Evolutionary conservation across 352 stramenopile genomes (phyloP).

Genomic region (Elongisporangium anandrum): DNA sequence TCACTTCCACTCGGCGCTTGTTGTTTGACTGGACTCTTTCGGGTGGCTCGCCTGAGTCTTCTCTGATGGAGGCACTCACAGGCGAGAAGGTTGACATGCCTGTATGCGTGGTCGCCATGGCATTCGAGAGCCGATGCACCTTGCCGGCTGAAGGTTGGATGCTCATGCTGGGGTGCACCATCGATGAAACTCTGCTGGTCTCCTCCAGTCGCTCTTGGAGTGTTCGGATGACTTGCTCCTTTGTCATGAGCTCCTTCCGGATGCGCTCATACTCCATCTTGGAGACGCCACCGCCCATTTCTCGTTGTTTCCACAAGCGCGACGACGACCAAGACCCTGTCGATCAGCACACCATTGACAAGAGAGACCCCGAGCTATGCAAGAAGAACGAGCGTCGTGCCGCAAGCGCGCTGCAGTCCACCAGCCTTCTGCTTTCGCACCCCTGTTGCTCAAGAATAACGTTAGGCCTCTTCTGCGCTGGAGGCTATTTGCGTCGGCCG

Average conservation of each 20-base stretch:
- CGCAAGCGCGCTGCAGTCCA: no score
- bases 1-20: conserved; percentile 65
- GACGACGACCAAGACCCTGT: neutral
- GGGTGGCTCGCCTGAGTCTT: neutral
- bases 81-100: no score
- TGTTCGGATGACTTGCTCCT: conserved; percentile 64
- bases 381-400: neutral
- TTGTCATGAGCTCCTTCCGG: conserved; percentile 59
- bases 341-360: neutral
- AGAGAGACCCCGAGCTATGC: neutral
- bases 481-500: no score
- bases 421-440: neutral
- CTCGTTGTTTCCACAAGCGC: conserved; percentile 3
- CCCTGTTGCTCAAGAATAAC: neutral
- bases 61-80: neutral
- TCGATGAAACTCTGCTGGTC: conserved; percentile 14
- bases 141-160: neutral
- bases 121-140: neutral
- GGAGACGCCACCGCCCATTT: conserved; percentile 70
- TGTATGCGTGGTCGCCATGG: no score
- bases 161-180: conserved; percentile 3
- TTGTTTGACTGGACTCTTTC: conserved; percentile 9
- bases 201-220: conserved; percentile 53
- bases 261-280: conserved; percentile 71
- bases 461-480: no score